Evolutionary conservation across 1,284 basidiomycete species (phyloP).

Genomic region (Naganishia liquefaciens): DNA sequence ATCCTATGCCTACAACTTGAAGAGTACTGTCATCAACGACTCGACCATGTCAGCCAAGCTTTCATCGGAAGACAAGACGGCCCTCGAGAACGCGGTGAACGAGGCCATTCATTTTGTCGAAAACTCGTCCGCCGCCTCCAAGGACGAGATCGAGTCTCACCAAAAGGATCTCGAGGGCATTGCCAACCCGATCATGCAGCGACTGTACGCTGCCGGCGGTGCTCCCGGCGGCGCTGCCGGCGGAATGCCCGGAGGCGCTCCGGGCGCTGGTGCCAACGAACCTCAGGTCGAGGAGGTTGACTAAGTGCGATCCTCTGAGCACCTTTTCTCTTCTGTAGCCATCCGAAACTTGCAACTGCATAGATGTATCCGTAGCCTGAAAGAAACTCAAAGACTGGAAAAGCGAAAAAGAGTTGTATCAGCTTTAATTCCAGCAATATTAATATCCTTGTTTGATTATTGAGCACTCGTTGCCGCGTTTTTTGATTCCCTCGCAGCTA

Average conservation of each 20-base stretch:
- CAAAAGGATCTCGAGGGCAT: conserved; percentile 93
- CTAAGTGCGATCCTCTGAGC: conserved; percentile 44
- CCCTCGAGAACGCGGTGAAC: conserved; percentile 79
- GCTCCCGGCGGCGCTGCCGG: conserved; percentile 56
- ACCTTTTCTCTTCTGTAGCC: not conserved
- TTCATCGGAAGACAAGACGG: conserved; percentile 80
- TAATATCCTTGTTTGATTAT: not conserved
- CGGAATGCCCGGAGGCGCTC: conserved; percentile 55
- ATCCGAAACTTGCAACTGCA: not conserved
- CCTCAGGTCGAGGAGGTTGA: conserved; percentile 63
- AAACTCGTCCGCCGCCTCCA: conserved; percentile 77
- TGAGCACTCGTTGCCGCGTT: too few relatives aligned
- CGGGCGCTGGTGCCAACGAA: conserved; percentile 59
- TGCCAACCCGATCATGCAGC: conserved; percentile 94
- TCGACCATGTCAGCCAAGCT: conserved; percentile 87
- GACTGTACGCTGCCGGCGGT: conserved; percentile 71
- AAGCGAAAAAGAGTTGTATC: conserved; percentile 1
- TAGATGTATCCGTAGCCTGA: not conserved
- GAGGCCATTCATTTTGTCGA: conserved; percentile 90
- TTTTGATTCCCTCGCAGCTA: too few relatives aligned
- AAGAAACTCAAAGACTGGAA: not conserved
- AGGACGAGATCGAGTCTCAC: conserved; percentile 90
- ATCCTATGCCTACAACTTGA: conserved; percentile 94
- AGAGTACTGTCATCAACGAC: conserved; percentile 82
- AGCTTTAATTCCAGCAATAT: not conserved